A percentile compares a stretch with the other conserved stretches of the same genome.
Conservation (phyloP, 2,329 filamentous ascomycete genomes). For the Colletotrichum camelliae region DNA sequence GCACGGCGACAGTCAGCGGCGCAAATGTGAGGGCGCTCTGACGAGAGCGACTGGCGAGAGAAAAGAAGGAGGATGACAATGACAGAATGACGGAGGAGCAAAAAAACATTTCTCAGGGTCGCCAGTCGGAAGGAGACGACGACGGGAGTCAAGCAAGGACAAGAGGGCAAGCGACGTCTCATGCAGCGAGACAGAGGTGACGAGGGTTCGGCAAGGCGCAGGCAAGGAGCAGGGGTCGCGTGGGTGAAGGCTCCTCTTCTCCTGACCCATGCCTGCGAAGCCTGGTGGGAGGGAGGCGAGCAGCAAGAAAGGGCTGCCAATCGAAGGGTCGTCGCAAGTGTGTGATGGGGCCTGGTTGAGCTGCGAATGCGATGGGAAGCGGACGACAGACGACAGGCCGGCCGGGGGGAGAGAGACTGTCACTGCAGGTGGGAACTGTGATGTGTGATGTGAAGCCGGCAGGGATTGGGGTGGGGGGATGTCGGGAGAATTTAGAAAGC, state of each 20-base stretch:
- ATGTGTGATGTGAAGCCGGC: background rate
- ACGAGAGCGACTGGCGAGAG: background rate
- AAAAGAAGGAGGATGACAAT: background rate
- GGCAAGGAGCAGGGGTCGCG: slow-evolving; percentile 1
- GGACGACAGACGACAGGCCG: background rate
- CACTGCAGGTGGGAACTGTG: background rate
- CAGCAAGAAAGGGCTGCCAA: background rate
- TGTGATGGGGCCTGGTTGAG: background rate
- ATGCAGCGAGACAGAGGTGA: slow-evolving; percentile 9
- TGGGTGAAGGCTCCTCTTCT: background rate
- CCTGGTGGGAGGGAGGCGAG: background rate
- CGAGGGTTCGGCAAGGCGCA: slow-evolving; percentile 4
- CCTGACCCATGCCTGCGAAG: background rate
- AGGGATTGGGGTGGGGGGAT: background rate
- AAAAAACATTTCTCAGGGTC: slow-evolving; percentile 2
- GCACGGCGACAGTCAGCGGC: background rate
- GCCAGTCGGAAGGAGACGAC: background rate
- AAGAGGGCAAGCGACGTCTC: slow-evolving; percentile 1
- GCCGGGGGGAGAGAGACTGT: background rate
- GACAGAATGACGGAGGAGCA: background rate
- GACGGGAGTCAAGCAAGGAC: background rate
- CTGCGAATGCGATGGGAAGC: background rate
- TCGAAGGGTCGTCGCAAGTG: background rate
- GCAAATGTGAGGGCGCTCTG: background rate
- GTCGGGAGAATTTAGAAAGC: background rate